These are phyloP conservation scores for Barbatosphaeria neglecta DNA, from an alignment of 495 filamentous ascomycete species.

Conservation along the genomic window DNA sequence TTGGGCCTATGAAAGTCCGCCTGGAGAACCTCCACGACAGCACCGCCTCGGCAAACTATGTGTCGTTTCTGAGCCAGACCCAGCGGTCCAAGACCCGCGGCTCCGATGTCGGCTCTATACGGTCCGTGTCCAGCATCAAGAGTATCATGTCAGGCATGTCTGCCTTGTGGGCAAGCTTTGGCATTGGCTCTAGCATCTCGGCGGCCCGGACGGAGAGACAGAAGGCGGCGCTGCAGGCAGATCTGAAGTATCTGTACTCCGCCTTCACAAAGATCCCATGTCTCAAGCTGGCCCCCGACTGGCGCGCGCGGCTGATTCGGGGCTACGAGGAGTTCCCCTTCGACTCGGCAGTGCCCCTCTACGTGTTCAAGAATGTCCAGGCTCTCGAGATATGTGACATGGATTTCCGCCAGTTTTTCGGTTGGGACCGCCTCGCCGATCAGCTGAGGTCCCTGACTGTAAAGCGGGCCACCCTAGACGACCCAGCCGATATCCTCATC, in stretches of 20 bases:
- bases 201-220: conserved; percentile 73
- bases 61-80: conserved; percentile 81
- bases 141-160: conserved; percentile 97
- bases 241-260: conserved; percentile 92
- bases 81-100: conserved; percentile 62
- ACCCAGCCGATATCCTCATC: conserved; percentile 79
- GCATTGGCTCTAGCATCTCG: conserved; percentile 61
- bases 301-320: conserved; percentile 72
- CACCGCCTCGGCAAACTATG: conserved; percentile 77
- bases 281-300: conserved; percentile 76
- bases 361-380: conserved; percentile 92
- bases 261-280: conserved; percentile 98
- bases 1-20: conserved; percentile 92
- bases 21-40: conserved; percentile 90
- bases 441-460: conserved; percentile 83
- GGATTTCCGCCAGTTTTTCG: conserved; percentile 92
- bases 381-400: conserved; percentile 87
- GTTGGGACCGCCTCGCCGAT: conserved; percentile 89
- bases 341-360: conserved; percentile 90
- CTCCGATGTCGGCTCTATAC: conserved; percentile 79
- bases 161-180: conserved; percentile 78
- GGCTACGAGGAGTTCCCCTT: conserved; percentile 98
- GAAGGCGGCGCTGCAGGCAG: conserved; percentile 69
- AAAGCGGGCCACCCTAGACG: conserved; percentile 76
- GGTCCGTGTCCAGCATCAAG: conserved; percentile 89